Conservation (phyloP, 495 filamentous ascomycete species). For the Neurospora discreta region DNA sequence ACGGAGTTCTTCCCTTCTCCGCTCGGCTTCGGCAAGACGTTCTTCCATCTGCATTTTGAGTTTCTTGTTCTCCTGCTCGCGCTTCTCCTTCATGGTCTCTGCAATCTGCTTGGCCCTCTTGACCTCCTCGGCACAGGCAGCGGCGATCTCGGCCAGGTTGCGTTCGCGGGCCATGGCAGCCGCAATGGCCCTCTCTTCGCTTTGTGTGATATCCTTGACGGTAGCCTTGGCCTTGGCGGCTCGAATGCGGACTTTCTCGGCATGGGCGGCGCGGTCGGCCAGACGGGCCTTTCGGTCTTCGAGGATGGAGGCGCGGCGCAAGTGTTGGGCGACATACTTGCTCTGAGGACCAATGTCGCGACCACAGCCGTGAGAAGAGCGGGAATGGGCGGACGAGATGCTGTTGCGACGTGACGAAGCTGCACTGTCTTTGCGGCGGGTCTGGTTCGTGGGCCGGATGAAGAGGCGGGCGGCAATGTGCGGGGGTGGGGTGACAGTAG, state of each 20-base stretch:
- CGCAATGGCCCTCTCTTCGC: constrained; percentile 78
- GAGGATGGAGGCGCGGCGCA: constrained; percentile 82
- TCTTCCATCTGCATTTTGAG: constrained; percentile 73
- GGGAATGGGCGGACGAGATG: constrained; percentile 74
- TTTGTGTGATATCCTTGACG: constrained; percentile 46
- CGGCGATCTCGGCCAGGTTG: constrained; percentile 85
- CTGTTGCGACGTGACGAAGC: constrained; percentile 84
- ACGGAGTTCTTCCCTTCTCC: constrained; percentile 49
- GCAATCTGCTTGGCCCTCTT: constrained; percentile 86
- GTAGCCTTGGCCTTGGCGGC: constrained; percentile 77
- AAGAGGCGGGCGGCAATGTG: constrained; percentile 76
- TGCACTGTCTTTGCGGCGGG: constrained; percentile 68
- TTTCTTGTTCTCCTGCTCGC: constrained; percentile 73
- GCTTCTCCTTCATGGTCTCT: constrained; percentile 81
- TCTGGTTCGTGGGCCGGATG: constrained; percentile 53
- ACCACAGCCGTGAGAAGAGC: constrained; percentile 45
- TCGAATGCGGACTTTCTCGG: constrained; percentile 88
- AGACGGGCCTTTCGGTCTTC: constrained; percentile 88
- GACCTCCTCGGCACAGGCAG: constrained; percentile 90
- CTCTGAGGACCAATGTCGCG: constrained; percentile 57
- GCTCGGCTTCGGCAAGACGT: constrained; percentile 79
- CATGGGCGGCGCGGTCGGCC: constrained; percentile 87
- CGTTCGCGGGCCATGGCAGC: constrained; percentile 85
- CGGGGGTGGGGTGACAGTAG: constrained; percentile 55
- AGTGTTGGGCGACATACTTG: constrained; percentile 77